Evolutionary conservation across 2,329 filamentous ascomycete species (phyloP).

Genomic region (Verticillium alfalfae): DNA sequence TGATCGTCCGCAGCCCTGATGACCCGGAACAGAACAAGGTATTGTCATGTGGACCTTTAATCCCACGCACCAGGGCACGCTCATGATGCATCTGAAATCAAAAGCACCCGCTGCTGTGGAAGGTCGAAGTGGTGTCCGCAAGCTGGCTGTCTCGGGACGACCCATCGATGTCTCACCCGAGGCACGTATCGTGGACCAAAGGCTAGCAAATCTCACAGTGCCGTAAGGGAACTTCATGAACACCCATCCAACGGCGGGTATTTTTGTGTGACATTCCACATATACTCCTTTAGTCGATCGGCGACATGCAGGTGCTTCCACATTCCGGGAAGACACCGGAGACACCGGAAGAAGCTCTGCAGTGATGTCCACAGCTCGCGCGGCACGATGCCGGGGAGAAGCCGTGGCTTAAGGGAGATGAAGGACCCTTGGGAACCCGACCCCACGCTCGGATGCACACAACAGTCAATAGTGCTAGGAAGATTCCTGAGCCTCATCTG

Average conservation of each 20-base stretch:
- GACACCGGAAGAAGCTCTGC: neutral
- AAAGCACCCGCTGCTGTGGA: neutral
- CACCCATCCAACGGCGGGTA: neutral
- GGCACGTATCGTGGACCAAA: neutral
- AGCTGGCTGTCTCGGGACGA: neutral
- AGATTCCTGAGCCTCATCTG: neutral
- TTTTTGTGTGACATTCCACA: neutral
- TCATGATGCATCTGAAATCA: neutral
- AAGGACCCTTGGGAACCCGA: neutral
- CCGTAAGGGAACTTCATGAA: too few relatives aligned
- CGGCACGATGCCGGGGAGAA: neutral
- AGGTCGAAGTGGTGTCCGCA: neutral
- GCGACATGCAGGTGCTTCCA: neutral
- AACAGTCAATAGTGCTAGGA: neutral
- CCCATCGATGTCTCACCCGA: neutral
- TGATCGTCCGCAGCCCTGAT: neutral
- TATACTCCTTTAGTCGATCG: neutral
- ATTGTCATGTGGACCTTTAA: neutral
- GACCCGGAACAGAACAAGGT: neutral
- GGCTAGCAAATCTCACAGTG: too few relatives aligned
- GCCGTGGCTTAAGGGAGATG: neutral
- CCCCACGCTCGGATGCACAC: too few relatives aligned
- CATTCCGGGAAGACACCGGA: neutral
- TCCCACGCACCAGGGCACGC: neutral
- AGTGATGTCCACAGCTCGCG: neutral